Evolutionary conservation across 1,284 basidiomycete species (phyloP), one percentile per base, ranked within the genome.

Genomic region (Irpex sp.): DNA sequence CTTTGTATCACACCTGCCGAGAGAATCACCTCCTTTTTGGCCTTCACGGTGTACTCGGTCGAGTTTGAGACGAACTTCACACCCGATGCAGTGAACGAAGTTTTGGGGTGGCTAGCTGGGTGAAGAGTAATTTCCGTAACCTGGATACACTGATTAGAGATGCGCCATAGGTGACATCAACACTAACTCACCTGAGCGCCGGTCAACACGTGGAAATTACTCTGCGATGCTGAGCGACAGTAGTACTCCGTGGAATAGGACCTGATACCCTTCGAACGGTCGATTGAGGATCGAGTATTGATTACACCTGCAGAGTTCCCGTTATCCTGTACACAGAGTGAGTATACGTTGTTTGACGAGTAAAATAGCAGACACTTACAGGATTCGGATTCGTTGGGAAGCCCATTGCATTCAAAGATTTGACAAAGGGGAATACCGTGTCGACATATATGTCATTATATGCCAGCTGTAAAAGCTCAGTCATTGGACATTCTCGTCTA

Each of bases 221-320:
- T 60, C 13, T 56, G 31, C 7, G 58, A 51, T 37, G 58, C 60
- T 5, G 55, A 57, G 55, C 62, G 61, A 40, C 63, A 70, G 55
- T 73, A 73, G 13, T 67, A 68, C 44, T 55, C 68, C 7, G 71
- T 68, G 1, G 72, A 48, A 6, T 71, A 73, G 5, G 72, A 70
- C 13, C 72, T 68, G 44, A 63, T 65, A 3, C 70, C 71, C 34
- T 66, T 67, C 19, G 58, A 61, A 1, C 64, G 64, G n/a, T 73
- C 70, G 61, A 73, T 62, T 15, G 68, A 56, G 8, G 64, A 61
- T 37, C 64, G 60, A 7, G 65, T 65, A 11, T 72, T 71, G 31
- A 63, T 67, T n/a, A 72, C 64, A 7, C 70, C 72, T 1, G 67
- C 70, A 0, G 67, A 66, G 40, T 72, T 62, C 0, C 71, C 71